These are phyloP conservation scores for Priceomyces medius DNA, from an alignment of 805 yeast genomes.

Conservation along the genomic window DNA sequence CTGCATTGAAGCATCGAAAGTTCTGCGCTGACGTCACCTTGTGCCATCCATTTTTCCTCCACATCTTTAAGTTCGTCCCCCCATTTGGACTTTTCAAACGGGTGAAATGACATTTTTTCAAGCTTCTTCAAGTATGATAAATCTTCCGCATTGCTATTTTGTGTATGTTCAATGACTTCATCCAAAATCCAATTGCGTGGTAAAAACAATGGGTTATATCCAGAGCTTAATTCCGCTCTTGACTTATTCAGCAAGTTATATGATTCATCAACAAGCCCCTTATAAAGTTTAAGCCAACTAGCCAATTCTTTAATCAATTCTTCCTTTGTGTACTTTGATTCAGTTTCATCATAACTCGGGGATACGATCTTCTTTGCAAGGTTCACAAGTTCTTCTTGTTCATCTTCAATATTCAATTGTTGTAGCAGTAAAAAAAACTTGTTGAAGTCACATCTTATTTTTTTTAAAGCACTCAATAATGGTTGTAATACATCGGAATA, in stretches of 20 bases:
- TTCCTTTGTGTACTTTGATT: slow-evolving; percentile 24
- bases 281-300: slow-evolving; percentile 55
- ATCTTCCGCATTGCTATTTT: slow-evolving; percentile 51
- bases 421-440: slow-evolving; percentile 71
- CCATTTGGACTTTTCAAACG: slow-evolving; percentile 70
- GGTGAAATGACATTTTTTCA: slow-evolving; percentile 69
- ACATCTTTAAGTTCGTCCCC: slow-evolving; percentile 60
- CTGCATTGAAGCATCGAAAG: slow-evolving; percentile 71
- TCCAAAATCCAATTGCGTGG: slow-evolving; percentile 87
- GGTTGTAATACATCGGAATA: slow-evolving; percentile 52
- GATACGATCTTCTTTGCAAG: slow-evolving; percentile 20
- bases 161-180: slow-evolving; percentile 65
- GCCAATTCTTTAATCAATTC: slow-evolving; percentile 42
- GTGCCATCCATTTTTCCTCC: slow-evolving; percentile 52
- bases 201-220: slow-evolving; percentile 72
- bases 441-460: slow-evolving; percentile 74
- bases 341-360: slow-evolving; percentile 22
- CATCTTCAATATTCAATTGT: slow-evolving; percentile 31
- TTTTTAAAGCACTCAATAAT: slow-evolving; percentile 57
- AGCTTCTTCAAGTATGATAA: slow-evolving; percentile 56
- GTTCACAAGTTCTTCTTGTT: slow-evolving; percentile 10
- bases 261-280: slow-evolving; percentile 41
- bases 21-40: slow-evolving; percentile 49
- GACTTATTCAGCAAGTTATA: slow-evolving; percentile 17
- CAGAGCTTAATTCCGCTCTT: slow-evolving; percentile 33